Conservation (phyloP, 352 stramenopile genomes). For the Pythium aristosporum region DNA sequence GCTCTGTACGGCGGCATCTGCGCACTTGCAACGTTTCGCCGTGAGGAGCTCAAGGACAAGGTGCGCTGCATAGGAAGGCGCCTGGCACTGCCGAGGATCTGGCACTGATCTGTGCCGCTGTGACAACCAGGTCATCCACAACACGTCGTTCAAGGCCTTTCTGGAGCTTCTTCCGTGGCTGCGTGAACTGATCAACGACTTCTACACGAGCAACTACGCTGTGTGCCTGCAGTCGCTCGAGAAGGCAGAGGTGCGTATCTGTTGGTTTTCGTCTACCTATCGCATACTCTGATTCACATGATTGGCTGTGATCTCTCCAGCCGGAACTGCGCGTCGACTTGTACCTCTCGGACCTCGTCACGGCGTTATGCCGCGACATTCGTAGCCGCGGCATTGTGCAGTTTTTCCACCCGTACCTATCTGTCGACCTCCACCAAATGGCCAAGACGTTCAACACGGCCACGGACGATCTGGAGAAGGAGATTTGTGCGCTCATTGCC, state of each 20-base stretch:
- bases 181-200: slow-evolving; percentile 86
- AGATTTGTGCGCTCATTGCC: slow-evolving; percentile 78
- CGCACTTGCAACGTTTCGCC: slow-evolving; percentile 81
- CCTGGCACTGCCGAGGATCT: neutral
- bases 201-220: slow-evolving; percentile 88
- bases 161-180: slow-evolving; percentile 85
- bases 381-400: slow-evolving; percentile 84
- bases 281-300: neutral
- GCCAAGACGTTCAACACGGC: slow-evolving; percentile 79
- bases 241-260: slow-evolving; percentile 53
- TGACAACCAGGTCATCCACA: slow-evolving; percentile 70
- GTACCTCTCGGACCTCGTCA: slow-evolving; percentile 74
- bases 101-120: neutral
- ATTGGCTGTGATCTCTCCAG: slow-evolving; percentile 23
- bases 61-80: slow-evolving; percentile 17
- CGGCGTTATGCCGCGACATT: slow-evolving; percentile 78
- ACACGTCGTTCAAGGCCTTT: slow-evolving; percentile 86
- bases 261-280: neutral
- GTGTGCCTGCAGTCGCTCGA: slow-evolving; percentile 75
- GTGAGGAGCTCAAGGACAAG: slow-evolving; percentile 77
- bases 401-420: slow-evolving; percentile 89
- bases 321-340: slow-evolving; percentile 77
- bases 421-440: slow-evolving; percentile 86
- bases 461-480: slow-evolving; percentile 61
- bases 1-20: slow-evolving; percentile 86